phyloP scores from a whole-genome alignment of 1,284 basidiomycete species.

The Malassezia sp. region DNA sequence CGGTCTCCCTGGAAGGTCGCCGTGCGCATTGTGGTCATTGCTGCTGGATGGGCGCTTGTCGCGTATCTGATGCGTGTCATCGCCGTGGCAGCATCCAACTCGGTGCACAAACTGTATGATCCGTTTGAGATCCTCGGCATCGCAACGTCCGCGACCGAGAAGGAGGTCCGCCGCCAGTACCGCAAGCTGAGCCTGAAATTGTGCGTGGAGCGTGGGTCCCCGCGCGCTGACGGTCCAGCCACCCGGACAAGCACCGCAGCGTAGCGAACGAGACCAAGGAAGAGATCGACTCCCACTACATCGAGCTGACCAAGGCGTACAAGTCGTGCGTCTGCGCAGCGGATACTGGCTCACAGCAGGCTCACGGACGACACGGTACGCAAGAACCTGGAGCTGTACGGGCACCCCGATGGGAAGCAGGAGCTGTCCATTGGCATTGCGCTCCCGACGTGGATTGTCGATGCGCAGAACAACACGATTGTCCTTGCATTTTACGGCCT shows the following conservation, averaged over 20 bases:
- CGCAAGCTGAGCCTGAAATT: constrained; percentile 60
- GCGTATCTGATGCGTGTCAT: constrained; percentile 59
- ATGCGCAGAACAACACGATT: constrained; percentile 79
- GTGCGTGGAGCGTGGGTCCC: too few relatives aligned
- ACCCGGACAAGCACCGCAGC: constrained; percentile 89
- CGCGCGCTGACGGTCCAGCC: too few relatives aligned
- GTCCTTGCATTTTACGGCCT: constrained; percentile 79
- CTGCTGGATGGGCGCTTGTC: constrained; percentile 65
- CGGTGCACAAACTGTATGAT: constrained; percentile 55
- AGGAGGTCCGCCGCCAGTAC: constrained; percentile 92
- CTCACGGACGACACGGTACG: constrained; percentile 87
- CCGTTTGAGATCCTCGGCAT: constrained; percentile 90
- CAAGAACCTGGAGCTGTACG: constrained; percentile 79
- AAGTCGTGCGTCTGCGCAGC: constrained; percentile 63
- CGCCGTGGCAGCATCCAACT: constrained; percentile 53
- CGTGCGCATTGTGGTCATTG: constrained; percentile 45
- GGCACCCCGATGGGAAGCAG: constrained; percentile 92
- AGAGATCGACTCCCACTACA: constrained; percentile 75
- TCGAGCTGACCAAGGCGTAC: constrained; percentile 93
- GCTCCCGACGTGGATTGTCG: constrained; percentile 84
- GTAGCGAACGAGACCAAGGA: constrained; percentile 72
- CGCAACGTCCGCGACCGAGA: constrained; percentile 64
- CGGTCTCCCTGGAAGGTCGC: neutral
- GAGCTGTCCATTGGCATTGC: constrained; percentile 93
- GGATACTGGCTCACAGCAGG: constrained; percentile 51